Evolutionary conservation across 306 rosid genomes (phyloP).

Genomic region (Vigna hirtella): DNA sequence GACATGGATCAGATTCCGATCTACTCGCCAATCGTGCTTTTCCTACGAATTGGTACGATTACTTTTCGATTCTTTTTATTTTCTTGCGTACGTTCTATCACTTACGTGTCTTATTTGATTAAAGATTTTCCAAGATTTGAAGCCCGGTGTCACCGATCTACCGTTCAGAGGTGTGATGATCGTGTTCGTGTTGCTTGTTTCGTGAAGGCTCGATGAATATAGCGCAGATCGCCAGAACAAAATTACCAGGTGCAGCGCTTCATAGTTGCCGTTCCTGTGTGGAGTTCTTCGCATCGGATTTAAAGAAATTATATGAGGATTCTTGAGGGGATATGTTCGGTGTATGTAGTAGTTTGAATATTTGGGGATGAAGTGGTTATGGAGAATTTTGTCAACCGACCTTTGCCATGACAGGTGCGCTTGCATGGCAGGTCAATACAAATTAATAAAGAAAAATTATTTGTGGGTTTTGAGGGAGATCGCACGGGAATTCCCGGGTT

Average conservation of each 20-base stretch:
- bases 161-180: not conserved
- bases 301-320: not conserved
- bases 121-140: too few relatives aligned
- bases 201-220: not conserved
- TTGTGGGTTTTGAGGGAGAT: slow-evolving; percentile 58
- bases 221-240: not conserved
- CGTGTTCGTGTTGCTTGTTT: not conserved
- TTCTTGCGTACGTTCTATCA: not conserved
- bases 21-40: not conserved
- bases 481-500: slow-evolving; percentile 79
- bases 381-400: slow-evolving; percentile 61
- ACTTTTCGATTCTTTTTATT: not conserved
- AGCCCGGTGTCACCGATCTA: too few relatives aligned
- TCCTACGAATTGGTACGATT: not conserved
- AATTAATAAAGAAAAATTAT: slow-evolving; percentile 46
- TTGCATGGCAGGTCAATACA: slow-evolving; percentile 81
- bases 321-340: not conserved
- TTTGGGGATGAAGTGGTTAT: slow-evolving; percentile 28
- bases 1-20: not conserved
- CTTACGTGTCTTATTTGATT: too few relatives aligned
- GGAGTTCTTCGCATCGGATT: not conserved
- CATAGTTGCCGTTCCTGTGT: not conserved
- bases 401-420: slow-evolving; percentile 95
- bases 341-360: slow-evolving; percentile 46
- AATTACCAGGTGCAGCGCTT: not conserved